Conservation (phyloP, 179 eudicot genomes). For the Gypsophila paniculata region DNA sequence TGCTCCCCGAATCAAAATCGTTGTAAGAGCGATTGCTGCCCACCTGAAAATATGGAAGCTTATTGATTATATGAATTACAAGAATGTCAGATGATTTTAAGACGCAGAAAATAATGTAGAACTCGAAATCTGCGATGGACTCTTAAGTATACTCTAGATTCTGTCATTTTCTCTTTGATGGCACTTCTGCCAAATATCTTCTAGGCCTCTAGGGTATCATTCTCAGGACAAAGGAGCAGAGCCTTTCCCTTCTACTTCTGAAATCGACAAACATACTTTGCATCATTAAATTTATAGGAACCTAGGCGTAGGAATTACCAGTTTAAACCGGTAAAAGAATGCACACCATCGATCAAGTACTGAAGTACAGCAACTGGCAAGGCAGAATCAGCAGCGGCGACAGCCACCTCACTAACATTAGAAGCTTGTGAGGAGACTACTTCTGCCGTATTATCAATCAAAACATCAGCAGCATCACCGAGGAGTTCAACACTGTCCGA, state of each 20-base stretch:
- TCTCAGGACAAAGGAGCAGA: not conserved
- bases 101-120: not conserved
- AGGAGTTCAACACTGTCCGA: conserved; percentile 31
- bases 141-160: too few species aligned
- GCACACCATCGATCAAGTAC: conserved; percentile 57
- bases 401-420: conserved; percentile 56
- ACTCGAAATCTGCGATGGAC: not conserved
- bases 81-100: not conserved
- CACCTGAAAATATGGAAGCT: conserved; percentile 43
- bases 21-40: conserved; percentile 60
- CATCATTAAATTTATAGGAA: not conserved
- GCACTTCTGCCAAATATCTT: not conserved
- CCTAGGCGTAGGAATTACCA: conserved; percentile 39
- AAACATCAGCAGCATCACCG: conserved; percentile 39
- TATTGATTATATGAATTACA: not conserved
- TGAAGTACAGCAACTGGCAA: conserved; percentile 65
- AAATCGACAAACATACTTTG: not conserved
- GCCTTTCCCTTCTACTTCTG: not conserved
- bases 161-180: too few species aligned
- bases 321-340: conserved; percentile 50
- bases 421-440: conserved; percentile 39
- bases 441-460: conserved; percentile 43
- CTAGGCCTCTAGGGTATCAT: too few species aligned
- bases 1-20: conserved; percentile 52
- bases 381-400: conserved; percentile 74